Base-by-base conservation (phyloP, 192 early-diverging fungal genomes). In the Podochytrium sp. region DNA sequence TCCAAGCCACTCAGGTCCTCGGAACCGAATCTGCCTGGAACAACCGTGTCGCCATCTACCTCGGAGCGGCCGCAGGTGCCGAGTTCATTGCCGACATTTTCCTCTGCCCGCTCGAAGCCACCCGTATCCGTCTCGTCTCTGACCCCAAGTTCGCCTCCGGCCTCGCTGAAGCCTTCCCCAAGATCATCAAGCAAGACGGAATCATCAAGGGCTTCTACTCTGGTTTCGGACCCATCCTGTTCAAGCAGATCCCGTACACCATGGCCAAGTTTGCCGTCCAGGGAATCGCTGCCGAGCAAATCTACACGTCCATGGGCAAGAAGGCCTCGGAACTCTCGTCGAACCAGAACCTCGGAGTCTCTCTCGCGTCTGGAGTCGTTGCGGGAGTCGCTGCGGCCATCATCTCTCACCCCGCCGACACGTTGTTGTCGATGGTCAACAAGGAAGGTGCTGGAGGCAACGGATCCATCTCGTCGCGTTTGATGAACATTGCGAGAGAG, bases 321-420 rank as follows among this genome's bases (percentile, higher is more conserved):
- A 74, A 83, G 57, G 79, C 85, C 38, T 77, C 82, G n/a, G 52
- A 83, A 50, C 62, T 85, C n/a, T 73, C 85, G 41, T 23, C 73
- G 32, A 53, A 72, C n/a, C 75, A 74, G 30, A 79, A 87, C 56
- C 82, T 87, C 50, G 57, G 64, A 29, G 80, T 92, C 51, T 90
- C 91, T 71, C 92, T 93, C 66, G 87, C 87, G 4, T 94, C 90
- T 75, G 94, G 94, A 61, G 94, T 94, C 84, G 87, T 90, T 80
- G 93, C 93, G 33, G 94, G 94, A 86, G 84, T 96, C 65, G 88
- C 92, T 67, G 92, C 91, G 83, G 94, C 94, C 62, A 87, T 95
- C 73, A 91, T 96, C 47, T 93, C 92, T 51, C 94, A 96, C 81
- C 94, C 94, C 7, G 94, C 94, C 37, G 94, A 96, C 77, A 91